phyloP scores from a whole-genome alignment of 192 early-diverging fungal genomes.

The Linderina pennispora region DNA sequence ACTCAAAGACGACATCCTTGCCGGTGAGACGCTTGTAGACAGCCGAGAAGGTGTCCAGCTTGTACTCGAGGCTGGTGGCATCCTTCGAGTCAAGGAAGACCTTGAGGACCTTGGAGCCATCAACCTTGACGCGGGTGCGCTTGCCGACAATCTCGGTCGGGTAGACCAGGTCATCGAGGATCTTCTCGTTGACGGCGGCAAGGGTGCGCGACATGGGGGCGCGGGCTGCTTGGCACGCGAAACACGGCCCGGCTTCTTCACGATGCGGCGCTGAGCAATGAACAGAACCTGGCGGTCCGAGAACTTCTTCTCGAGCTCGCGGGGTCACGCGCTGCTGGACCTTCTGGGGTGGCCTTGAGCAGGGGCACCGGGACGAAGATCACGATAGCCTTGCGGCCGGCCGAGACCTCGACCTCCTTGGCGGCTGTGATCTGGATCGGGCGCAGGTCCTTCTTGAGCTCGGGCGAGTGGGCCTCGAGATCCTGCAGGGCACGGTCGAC shows the following conservation, averaged over 20 bases:
- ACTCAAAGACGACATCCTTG: constrained; percentile 99
- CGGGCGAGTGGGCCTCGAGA: constrained; percentile 90
- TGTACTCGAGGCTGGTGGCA: constrained; percentile 95
- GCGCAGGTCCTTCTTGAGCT: constrained; percentile 95
- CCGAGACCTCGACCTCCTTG: constrained; percentile 96
- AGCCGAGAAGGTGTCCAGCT: constrained; percentile 95
- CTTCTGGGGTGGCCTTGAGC: constrained; percentile 94
- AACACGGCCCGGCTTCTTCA: constrained; percentile 86
- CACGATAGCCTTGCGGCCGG: constrained; percentile 93
- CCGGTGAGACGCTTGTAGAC: constrained; percentile 94
- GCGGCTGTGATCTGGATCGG: constrained; percentile 90
- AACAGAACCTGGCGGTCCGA: constrained; percentile 98
- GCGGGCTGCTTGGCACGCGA: constrained; percentile 87
- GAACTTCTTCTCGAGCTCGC: constrained; percentile 99
- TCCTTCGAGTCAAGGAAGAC: constrained; percentile 98
- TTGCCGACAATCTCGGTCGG: constrained; percentile 99
- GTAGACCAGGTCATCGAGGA: constrained; percentile 96
- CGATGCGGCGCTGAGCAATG: constrained; percentile 90
- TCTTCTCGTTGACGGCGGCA: constrained; percentile 93
- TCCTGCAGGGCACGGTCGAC: constrained; percentile 96
- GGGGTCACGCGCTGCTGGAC: constrained; percentile 91
- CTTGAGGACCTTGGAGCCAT: constrained; percentile 93
- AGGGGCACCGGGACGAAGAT: constrained; percentile 96
- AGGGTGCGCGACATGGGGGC: constrained; percentile 95
- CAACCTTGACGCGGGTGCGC: constrained; percentile 93